Base-by-base conservation (phyloP, 176 grass and related monocot species). In the Carex pumila region DNA sequence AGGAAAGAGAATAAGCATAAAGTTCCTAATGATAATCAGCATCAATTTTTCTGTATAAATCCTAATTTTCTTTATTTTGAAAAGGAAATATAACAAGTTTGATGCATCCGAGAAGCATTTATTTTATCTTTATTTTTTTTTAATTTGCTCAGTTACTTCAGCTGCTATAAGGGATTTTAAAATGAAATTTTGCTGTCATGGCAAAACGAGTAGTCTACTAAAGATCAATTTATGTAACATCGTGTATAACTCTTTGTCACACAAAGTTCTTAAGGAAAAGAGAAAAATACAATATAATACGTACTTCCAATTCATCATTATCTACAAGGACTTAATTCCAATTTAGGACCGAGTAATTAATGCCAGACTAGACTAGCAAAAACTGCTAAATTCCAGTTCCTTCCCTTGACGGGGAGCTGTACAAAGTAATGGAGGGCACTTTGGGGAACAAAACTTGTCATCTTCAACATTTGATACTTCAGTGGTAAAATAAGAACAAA, bases 11-110 rank as follows among this genome's bases (percentile, higher is more conserved):
- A 43, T 56, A 84, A 83, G 74, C 34, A 83, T 83, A 83, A 83
- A 50, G 64, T 58, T 66, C 66, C 82, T 87, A 91, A 86, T 89
- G 75, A 88, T 36, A 68, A 54, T 61, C 34, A 61, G 64, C 63
- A 34, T 71, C 34, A 2, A 36, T 41, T 19, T 59, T 58, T 45
- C 10, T 43, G 85, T 84, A 15, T 65, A 68, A 19, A 29, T 22
- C 21, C n/a, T 9, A 54, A 50, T 32, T 32, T 43, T 50, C 43
- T 82, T 58, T 9, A 64, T 64, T 79, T 31, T 81, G 45, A 65
- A 79, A 85, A 79, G 56, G 4, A 14, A 56, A 17, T 13, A 17
- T 55, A 56, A n/a, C 22, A 55, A 9, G 25, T 56, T 56, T 56
- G 47, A 54, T 77, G 73, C 49, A 32, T 56, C 50, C 32, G 13